These are phyloP conservation scores for Alternaria sp. DNA, from an alignment of 2,329 filamentous ascomycete species.

Conservation along the genomic window DNA sequence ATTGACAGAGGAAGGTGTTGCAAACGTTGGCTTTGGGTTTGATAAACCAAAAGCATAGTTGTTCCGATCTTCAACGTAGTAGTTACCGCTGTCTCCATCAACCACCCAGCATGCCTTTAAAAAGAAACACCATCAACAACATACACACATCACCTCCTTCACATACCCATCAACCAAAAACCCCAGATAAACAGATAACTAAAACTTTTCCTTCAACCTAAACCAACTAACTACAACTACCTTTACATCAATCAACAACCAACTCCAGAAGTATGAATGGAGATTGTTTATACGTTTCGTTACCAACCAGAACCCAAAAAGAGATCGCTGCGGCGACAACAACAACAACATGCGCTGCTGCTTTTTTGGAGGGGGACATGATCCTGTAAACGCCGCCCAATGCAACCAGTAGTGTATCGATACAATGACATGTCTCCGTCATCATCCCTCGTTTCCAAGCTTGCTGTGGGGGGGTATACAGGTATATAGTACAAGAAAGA, in stretches of 20 bases:
- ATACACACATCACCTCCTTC: not conserved
- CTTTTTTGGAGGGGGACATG: not conserved
- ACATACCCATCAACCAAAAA: not conserved
- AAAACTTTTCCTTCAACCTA: not conserved
- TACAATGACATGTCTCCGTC: slow-evolving; percentile 8
- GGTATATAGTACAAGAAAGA: slow-evolving; percentile 21
- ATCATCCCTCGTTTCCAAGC: slow-evolving; percentile 1
- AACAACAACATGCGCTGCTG: not conserved
- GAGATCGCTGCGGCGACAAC: not conserved
- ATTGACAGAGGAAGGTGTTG: not conserved
- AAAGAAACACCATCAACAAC: not conserved
- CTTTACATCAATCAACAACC: not conserved
- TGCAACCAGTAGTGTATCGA: slow-evolving; percentile 14
- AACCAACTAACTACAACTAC: not conserved
- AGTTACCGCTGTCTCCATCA: not conserved
- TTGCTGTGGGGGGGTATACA: slow-evolving; percentile 15
- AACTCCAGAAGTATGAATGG: not conserved
- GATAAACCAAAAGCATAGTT: not conserved
- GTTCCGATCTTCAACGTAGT: not conserved
- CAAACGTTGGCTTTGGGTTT: not conserved
- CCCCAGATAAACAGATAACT: not conserved
- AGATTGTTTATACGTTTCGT: not conserved
- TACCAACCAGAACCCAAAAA: not conserved
- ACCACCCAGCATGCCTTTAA: not conserved
- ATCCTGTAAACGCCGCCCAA: slow-evolving; percentile 10